Evolutionary conservation across 192 early-diverging fungal genomes (phyloP).

Genomic region (Coemansia sp.): DNA sequence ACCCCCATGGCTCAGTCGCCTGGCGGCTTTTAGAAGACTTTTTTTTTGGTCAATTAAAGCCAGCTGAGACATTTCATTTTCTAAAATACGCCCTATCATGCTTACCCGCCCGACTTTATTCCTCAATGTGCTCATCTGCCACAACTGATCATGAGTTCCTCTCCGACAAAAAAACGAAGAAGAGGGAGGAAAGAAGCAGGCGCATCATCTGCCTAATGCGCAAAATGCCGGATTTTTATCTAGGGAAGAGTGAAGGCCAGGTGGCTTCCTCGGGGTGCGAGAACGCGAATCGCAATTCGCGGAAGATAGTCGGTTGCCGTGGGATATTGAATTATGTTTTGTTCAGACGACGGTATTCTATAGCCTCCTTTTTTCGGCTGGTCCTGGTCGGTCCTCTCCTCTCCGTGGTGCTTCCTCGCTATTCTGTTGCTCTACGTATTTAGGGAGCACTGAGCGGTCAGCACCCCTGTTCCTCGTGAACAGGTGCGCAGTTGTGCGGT

Average conservation of each 20-base stretch:
- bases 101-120: constrained; percentile 3
- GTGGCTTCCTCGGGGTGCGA: background rate
- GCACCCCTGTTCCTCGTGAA: no score
- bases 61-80: constrained; percentile 1
- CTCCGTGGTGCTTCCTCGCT: no score
- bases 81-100: background rate
- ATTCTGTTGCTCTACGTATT: no score
- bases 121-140: background rate
- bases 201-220: background rate
- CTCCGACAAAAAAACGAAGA: background rate
- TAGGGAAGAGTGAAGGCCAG: background rate
- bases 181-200: background rate
- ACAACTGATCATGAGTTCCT: background rate
- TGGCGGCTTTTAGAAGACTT: background rate
- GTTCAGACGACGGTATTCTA: no score
- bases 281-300: background rate
- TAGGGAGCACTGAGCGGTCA: no score
- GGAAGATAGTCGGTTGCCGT: no score
- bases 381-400: no score
- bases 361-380: no score
- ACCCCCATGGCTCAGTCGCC: background rate
- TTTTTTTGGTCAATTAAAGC: background rate
- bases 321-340: no score
- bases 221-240: background rate
- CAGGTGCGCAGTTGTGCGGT: background rate